Evolutionary conservation across 805 yeast genomes (phyloP).

Genomic region (Yarrowia bubula): DNA sequence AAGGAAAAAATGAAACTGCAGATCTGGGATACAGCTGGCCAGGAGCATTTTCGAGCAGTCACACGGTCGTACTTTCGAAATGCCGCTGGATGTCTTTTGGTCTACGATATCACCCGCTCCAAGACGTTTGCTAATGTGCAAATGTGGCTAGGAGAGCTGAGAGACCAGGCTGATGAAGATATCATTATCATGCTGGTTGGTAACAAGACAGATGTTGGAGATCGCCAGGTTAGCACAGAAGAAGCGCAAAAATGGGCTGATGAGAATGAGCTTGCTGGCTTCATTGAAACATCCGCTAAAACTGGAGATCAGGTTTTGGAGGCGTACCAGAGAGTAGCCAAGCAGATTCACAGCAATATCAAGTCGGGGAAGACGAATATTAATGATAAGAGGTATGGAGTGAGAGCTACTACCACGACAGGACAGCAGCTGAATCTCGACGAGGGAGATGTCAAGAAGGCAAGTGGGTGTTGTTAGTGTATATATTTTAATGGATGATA

Average conservation of each 20-base stretch:
- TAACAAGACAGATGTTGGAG: conserved; percentile 63
- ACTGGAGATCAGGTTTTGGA: conserved; percentile 55
- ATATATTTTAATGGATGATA: too few relatives aligned
- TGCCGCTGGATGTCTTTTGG: conserved; percentile 42
- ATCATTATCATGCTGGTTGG: conserved; percentile 78
- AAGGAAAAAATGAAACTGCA: conserved; percentile 38
- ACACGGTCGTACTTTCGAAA: conserved; percentile 42
- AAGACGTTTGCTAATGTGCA: conserved; percentile 40
- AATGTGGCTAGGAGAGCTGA: conserved; percentile 76
- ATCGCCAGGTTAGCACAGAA: conserved; percentile 37
- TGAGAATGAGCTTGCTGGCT: conserved; percentile 45
- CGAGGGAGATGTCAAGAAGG: not conserved
- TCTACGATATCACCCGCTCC: conserved; percentile 41
- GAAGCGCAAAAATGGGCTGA: conserved; percentile 49
- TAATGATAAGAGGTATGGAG: conserved; percentile 36
- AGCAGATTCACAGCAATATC: conserved; percentile 38
- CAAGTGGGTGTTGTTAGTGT: not conserved
- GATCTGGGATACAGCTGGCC: conserved; percentile 43
- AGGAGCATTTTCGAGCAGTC: conserved; percentile 41
- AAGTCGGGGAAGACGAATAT: conserved; percentile 37
- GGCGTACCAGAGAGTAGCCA: conserved; percentile 43
- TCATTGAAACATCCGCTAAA: conserved; percentile 61
- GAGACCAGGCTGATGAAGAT: conserved; percentile 59
- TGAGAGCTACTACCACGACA: conserved; percentile 29
- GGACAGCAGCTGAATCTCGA: conserved; percentile 18